These are phyloP conservation scores for Blepharisma stoltei DNA, from an alignment of 73 alveolate genomes.

Conservation along the genomic window DNA sequence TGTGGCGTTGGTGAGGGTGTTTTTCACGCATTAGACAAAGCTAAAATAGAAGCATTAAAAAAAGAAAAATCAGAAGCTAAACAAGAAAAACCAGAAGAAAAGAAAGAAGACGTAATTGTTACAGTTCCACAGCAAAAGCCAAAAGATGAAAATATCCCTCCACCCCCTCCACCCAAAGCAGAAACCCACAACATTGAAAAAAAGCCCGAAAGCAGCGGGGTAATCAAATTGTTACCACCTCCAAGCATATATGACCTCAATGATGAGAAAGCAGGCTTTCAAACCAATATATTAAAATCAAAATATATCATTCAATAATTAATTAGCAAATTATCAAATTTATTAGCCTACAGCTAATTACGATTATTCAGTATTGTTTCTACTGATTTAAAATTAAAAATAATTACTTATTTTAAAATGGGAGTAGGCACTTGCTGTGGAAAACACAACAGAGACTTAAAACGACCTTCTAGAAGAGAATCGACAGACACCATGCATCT, in stretches of 20 bases:
- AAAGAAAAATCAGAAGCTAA: not conserved
- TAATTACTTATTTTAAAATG: not conserved
- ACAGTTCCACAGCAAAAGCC: not conserved
- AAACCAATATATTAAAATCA: not conserved
- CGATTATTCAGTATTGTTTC: not conserved
- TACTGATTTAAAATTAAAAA: not conserved
- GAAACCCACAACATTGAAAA: not conserved
- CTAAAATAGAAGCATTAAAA: not conserved
- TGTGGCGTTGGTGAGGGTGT: slow-evolving; percentile 20
- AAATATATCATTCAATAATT: slow-evolving; percentile 5
- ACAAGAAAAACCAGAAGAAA: not conserved
- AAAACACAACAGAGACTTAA: not conserved
- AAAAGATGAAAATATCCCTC: slow-evolving; percentile 21
- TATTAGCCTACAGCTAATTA: not conserved
- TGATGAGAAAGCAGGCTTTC: not conserved
- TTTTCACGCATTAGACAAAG: not conserved
- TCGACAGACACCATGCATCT: not conserved
- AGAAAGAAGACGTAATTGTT: not conserved
- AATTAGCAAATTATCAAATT: not conserved
- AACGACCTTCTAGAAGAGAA: not conserved
- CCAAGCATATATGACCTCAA: slow-evolving; percentile 6
- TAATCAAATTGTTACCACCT: not conserved
- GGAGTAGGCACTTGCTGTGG: not conserved
- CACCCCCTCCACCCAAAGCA: slow-evolving; percentile 27
- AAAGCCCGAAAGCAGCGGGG: not conserved